Evolutionary conservation across 805 yeast species (phyloP).

Genomic region (Teunomyces tritomae): DNA sequence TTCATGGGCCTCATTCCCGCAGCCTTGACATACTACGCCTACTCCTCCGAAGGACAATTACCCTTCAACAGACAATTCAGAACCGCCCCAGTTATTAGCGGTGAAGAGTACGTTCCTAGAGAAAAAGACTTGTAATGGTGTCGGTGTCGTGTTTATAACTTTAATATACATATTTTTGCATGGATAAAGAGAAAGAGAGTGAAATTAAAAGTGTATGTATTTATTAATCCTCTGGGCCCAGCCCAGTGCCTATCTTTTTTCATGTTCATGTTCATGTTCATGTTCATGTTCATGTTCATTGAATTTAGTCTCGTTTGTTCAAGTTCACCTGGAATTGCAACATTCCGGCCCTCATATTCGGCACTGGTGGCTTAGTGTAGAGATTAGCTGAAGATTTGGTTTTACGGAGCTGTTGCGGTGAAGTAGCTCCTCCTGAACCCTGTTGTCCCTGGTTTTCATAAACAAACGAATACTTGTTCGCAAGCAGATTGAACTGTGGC

Average conservation of each 20-base stretch:
- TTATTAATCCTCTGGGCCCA: background rate
- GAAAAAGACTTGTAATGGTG: conserved; percentile 37
- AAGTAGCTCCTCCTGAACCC: background rate
- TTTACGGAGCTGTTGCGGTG: background rate
- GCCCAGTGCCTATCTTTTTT: background rate
- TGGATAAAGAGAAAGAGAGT: too few species aligned
- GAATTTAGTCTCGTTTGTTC: background rate
- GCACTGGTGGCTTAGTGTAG: conserved; percentile 5
- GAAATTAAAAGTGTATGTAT: too few species aligned
- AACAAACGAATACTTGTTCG: conserved; percentile 12
- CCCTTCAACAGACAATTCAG: conserved; percentile 34
- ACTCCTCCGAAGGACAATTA: conserved; percentile 38
- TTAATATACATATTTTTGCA: background rate
- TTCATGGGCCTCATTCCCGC: conserved; percentile 40
- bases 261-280: background rate
- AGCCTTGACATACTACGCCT: conserved; percentile 35
- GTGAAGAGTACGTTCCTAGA: conserved; percentile 42
- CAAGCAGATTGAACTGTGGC: conserved; percentile 8
- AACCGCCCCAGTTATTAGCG: conserved; percentile 31
- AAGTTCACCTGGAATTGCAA: conserved; percentile 14
- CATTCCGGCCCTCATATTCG: conserved; percentile 14
- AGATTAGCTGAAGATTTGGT: background rate
- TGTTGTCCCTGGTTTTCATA: conserved; percentile 8
- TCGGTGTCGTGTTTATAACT: background rate
- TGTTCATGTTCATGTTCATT: background rate